These are phyloP conservation scores for Rhodotorula sp. DNA, from an alignment of 1,284 basidiomycete genomes.

Conservation along the genomic window DNA sequence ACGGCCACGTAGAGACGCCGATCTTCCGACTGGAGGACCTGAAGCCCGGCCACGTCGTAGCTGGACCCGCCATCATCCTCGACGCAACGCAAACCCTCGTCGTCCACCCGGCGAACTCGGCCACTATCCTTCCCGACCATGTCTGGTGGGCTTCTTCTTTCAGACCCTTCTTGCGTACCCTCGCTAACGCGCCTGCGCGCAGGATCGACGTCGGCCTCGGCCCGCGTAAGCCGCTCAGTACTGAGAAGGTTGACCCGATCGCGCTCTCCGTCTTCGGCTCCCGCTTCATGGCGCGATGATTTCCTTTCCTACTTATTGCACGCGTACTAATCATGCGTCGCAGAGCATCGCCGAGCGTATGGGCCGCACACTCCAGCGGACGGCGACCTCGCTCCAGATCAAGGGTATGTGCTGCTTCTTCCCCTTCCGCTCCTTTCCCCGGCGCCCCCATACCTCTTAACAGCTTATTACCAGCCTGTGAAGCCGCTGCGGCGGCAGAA, in stretches of 20 bases:
- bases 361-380: too few relatives aligned
- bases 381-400: too few relatives aligned
- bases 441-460: too few relatives aligned
- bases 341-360: too few relatives aligned
- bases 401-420: too few relatives aligned
- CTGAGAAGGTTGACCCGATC: constrained; percentile 5
- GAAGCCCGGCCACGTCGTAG: constrained; percentile 66
- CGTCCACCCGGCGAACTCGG: constrained; percentile 68
- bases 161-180: background rate
- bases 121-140: constrained; percentile 67
- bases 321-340: too few relatives aligned
- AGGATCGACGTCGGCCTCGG: constrained; percentile 34
- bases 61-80: constrained; percentile 84
- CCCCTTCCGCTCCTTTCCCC: too few relatives aligned
- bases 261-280: too few relatives aligned
- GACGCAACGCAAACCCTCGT: constrained; percentile 92
- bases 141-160: constrained; percentile 52
- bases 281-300: too few relatives aligned
- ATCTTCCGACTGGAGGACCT: constrained; percentile 50
- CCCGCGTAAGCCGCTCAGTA: constrained; percentile 37
- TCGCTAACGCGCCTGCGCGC: background rate
- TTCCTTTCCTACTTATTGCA: too few relatives aligned
- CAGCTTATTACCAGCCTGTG: too few relatives aligned
- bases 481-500: too few relatives aligned
- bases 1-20: constrained; percentile 13